Evolutionary conservation across 257 asterid genomes (phyloP), one percentile per base, ranked within the genome.

Genomic region (Agastache rugosa): DNA sequence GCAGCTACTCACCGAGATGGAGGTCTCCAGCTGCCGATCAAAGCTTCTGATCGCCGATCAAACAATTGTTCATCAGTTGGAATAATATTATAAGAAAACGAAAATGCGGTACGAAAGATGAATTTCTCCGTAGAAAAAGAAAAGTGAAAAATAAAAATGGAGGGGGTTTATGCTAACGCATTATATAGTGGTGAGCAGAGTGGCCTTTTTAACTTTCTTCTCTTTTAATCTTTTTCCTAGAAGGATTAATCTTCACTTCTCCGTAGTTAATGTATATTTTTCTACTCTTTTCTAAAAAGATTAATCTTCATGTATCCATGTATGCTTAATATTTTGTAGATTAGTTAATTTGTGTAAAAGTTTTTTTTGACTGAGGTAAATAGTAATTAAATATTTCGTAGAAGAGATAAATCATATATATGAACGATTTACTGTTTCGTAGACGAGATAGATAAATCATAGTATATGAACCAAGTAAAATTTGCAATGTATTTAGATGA

Each of bases 1-100:
- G 61, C 69, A 31, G 55, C 51, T 64, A 71, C 82, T 62, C 77
- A 79, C 82, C 72, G 68, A 44, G 35, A 65, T 19, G 65, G 65
- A 48, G 27, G 42, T 71, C 31, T n/a, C 22, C 63, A 17, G 75
- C 29, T 71, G 31, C 61, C 78, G 80, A 82, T 79, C 67, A 76
- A 72, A 56, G 73, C 64, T 66, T 53, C 47, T 12, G 85, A 47
- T 71, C 66, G 72, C 59, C 72, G 61, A 71, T 71, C 72, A 44
- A 68, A 51, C 60, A 58, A 77, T 3, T 56, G 68, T 14, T 65
- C 45, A 20, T 39, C 39, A 54, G 64, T 41, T 69, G 45, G 63
- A 75, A 70, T 11, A 16, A 17, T 14, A 75, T 22, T 1, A 22
- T 22, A 65, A 17, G 53, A 10, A 17, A 47, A 23, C 34, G 29